Evolutionary conservation across 2,329 filamentous ascomycete species (phyloP).

Genomic region (Trichoderma aggressivum): DNA sequence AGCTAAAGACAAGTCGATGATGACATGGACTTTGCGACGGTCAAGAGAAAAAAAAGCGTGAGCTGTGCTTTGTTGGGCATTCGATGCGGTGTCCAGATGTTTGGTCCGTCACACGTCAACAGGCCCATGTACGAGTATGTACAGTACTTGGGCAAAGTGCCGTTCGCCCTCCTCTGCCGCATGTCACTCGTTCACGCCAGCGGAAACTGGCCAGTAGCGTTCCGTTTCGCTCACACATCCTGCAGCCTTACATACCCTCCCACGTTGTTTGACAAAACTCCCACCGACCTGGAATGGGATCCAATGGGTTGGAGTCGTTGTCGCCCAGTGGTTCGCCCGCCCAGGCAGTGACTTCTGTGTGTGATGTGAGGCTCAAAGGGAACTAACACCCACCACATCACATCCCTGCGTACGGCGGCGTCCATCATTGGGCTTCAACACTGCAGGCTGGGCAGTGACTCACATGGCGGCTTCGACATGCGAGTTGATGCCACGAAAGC

Average conservation of each 20-base stretch:
- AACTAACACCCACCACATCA: not conserved
- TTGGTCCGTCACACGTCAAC: not conserved
- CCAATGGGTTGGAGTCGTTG: not conserved
- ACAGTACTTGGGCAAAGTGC: not conserved
- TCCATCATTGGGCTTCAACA: not conserved
- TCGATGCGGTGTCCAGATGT: not conserved
- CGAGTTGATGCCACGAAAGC: not conserved
- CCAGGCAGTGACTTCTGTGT: not conserved
- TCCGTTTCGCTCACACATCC: slow-evolving; percentile 5
- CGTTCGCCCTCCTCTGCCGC: not conserved
- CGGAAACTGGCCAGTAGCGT: not conserved
- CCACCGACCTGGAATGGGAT: slow-evolving; percentile 4
- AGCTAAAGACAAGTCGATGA: slow-evolving; percentile 3
- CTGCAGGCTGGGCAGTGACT: slow-evolving; percentile 9
- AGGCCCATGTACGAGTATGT: too few species aligned
- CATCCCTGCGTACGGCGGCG: not conserved
- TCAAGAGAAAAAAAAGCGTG: not conserved
- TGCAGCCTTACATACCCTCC: slow-evolving; percentile 18
- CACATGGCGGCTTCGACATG: slow-evolving; percentile 13
- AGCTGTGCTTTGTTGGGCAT: not conserved
- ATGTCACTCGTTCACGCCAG: not conserved
- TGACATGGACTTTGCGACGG: slow-evolving; percentile 7
- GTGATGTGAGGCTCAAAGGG: not conserved
- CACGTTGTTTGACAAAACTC: not conserved
- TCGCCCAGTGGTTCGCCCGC: not conserved